A percentile compares a stretch with the other conserved stretches of the same genome.
phyloP scores from a whole-genome alignment of 169 alveolate genomes.

The Plasmodium chabaudi region DNA sequence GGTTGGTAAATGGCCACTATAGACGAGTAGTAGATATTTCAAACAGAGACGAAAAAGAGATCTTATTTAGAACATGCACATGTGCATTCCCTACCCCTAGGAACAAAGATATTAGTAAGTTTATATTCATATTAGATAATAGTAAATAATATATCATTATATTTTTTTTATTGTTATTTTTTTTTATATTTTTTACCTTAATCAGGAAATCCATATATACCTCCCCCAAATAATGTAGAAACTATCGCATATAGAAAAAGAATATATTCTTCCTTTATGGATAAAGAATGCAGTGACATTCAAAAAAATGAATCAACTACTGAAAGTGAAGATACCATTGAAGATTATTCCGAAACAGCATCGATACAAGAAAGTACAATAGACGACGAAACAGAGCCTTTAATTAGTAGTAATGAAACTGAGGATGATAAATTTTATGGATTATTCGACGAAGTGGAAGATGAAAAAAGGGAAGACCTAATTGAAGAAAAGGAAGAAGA shows the following conservation, averaged over 20 bases:
- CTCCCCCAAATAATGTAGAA: no score
- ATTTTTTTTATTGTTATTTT: not conserved
- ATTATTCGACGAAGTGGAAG: not conserved
- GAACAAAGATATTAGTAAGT: conserved; percentile 12
- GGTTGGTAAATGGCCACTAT: conserved; percentile 59
- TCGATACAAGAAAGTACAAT: no score
- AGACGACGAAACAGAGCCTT: no score
- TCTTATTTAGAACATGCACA: conserved; percentile 8
- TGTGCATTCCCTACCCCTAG: conserved; percentile 15
- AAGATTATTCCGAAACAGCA: no score
- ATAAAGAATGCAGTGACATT: no score
- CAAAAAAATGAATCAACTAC: no score
- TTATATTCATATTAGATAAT: not conserved
- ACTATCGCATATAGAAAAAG: no score
- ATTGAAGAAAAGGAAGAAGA: conserved; percentile 11
- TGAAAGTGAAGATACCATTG: no score
- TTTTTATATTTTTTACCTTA: not conserved
- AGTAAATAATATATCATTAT: not conserved
- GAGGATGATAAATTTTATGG: no score
- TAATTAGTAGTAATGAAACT: no score
- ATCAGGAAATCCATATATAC: no score
- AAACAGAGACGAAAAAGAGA: conserved; percentile 13
- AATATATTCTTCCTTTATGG: no score
- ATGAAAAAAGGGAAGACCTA: not conserved
- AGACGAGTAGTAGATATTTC: conserved; percentile 53